Evolutionary conservation across 2,329 filamentous ascomycete genomes (phyloP), one percentile per base, ranked within the genome.

Genomic region (Biscogniauxia mediterranea): DNA sequence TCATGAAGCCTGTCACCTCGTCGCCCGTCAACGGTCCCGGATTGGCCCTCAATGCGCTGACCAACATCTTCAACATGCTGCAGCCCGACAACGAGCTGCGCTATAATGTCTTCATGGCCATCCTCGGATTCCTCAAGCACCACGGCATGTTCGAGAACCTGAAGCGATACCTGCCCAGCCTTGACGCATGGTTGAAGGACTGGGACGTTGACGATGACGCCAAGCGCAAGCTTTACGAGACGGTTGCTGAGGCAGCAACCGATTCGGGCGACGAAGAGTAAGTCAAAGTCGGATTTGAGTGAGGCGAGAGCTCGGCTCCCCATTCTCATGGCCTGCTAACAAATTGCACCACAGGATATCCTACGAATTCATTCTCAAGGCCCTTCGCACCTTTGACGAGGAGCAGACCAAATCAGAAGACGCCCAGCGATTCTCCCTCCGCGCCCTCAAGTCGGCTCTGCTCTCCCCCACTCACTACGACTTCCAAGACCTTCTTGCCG

Each of bases 11-110:
- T 66, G 87, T 98, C 74, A 87, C 89, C 64, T 91, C 91, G 64
- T 96, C 94, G 56, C 91, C 93, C 58, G 82, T 89, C 69, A 93
- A 97, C 80, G 92, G 93, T 70, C 84, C 90, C 65, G 89, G 90
- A 55, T 86, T 99, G 67, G 92, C 93, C 66, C 89, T 98, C 70
- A 93, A 92, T 68, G 90, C 95, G 70, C 86, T 99, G 69, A 93
- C 92, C 74, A 97, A 93, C 71, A 88, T 99, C 74, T 99, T 98
- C 89, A 99, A 99, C 85, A 89, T 96, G 68, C 85, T 98, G 69
- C 80, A 88, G 69, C 80, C 88, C 64, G 82, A 88, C 72, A 89
- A 93, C 74, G 89, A 92, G 59, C 85, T 91, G 74, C 89, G 95
- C 64, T 97, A 90, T 79, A 90, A 97, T 75, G 92, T 99, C 62